Percentiles rank a stretch among this genome's conserved stretches.
Evolutionary conservation across 2,329 filamentous ascomycete genomes (phyloP).

Genomic region (Hymenoscyphus scutula): DNA sequence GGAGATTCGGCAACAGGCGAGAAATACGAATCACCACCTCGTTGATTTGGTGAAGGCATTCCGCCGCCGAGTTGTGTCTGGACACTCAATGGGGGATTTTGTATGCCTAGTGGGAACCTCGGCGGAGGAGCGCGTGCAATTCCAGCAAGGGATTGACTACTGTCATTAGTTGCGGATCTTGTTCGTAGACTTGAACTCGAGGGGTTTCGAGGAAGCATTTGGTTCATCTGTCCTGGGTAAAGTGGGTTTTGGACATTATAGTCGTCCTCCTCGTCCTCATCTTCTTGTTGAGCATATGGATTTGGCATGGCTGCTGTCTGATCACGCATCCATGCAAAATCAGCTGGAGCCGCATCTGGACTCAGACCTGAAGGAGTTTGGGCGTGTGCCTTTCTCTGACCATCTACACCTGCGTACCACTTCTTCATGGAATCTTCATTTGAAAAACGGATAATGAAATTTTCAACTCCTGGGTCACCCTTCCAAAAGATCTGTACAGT

Average conservation of each 20-base stretch:
- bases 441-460: constrained; percentile 89
- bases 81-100: constrained; percentile 63
- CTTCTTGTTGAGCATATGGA: constrained; percentile 68
- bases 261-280: constrained; percentile 61
- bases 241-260: constrained; percentile 40
- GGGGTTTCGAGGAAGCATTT: constrained; percentile 63
- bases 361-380: constrained; percentile 48
- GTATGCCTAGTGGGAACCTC: constrained; percentile 62
- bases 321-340: constrained; percentile 77
- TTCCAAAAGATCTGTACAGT: constrained; percentile 99
- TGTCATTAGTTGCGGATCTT: constrained; percentile 73
- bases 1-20: constrained; percentile 82
- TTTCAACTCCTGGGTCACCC: constrained; percentile 91
- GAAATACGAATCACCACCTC: constrained; percentile 75
- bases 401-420: constrained; percentile 79
- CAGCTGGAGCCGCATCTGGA: constrained; percentile 45
- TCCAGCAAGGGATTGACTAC: constrained; percentile 55
- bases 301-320: constrained; percentile 71
- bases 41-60: constrained; percentile 39
- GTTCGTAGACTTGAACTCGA: constrained; percentile 74
- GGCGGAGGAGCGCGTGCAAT: constrained; percentile 62
- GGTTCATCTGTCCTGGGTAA: constrained; percentile 38
- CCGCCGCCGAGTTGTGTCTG: constrained; percentile 49
- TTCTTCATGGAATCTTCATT: constrained; percentile 93
- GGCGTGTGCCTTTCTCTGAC: constrained; percentile 65